Conservation (phyloP, 352 stramenopile species). For the Phytophthora citricola region DNA sequence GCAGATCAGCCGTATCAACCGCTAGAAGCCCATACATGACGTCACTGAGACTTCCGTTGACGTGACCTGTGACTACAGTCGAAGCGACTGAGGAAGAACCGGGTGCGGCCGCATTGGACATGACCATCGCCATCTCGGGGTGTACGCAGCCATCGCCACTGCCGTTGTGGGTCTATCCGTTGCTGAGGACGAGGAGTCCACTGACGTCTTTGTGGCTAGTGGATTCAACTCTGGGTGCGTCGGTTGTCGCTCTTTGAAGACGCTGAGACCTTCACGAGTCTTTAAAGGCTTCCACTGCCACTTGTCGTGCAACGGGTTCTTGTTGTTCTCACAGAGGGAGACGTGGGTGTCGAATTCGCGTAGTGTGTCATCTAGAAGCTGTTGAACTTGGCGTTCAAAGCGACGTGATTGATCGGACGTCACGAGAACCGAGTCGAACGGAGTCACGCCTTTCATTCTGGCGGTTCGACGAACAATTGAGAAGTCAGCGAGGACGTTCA, state of each 20-base stretch:
- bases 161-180: constrained; percentile 12
- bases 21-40: constrained; percentile 46
- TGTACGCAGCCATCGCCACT: constrained; percentile 39
- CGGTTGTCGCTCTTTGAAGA: constrained; percentile 44
- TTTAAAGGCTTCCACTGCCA: constrained; percentile 44
- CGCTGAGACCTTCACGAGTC: constrained; percentile 31
- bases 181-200: constrained; percentile 10
- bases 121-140: constrained; percentile 9
- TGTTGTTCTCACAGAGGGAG: constrained; percentile 12
- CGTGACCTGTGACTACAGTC: constrained; percentile 32
- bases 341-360: constrained; percentile 27
- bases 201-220: constrained; percentile 1
- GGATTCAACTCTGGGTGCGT: constrained; percentile 24
- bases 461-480: constrained; percentile 4
- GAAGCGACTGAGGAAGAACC: constrained; percentile 23
- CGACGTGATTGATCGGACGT: constrained; percentile 16
- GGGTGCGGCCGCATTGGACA: constrained; percentile 11
- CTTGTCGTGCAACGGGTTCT: constrained; percentile 37
- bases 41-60: constrained; percentile 41
- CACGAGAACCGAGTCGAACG: constrained; percentile 33
- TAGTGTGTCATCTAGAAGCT: constrained; percentile 37
- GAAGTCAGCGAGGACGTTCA: constrained; percentile 13
- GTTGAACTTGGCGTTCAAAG: constrained; percentile 26
- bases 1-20: constrained; percentile 34
- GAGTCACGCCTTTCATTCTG: constrained; percentile 29